Evolutionary conservation across 2,329 filamentous ascomycete genomes (phyloP), one percentile per base, ranked within the genome.

Genomic region (Dichotomopilus funicola): DNA sequence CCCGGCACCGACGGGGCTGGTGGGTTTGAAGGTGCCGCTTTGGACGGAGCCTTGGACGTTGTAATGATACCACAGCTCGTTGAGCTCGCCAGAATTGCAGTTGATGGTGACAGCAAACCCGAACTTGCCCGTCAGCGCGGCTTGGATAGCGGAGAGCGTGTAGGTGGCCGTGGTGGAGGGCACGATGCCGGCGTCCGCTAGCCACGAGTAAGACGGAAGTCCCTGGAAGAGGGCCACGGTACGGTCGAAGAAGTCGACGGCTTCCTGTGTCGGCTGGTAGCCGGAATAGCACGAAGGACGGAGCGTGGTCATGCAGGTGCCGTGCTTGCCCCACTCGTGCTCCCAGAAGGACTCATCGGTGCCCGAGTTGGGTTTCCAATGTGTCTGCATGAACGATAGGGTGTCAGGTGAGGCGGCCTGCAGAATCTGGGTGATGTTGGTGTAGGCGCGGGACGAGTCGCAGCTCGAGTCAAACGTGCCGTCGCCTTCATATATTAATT

Each of bases 231-330:
- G 5, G 45, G 34, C 38, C 34, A 48, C 45, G 34, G 45, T n/a
- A 34, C n/a, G 7, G 34, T 37, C 11, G n/a, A 48, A 48, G 34
- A 37, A 48, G 45, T 48, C 45, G 34, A 48, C 45, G 34, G 45
- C 45, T 8, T 48, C 45, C 13, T 48, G 33, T 34, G 34, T 37
- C n/a, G 45, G 6, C 11, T 48, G 34, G n/a, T 48, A 38, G 45
- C 38, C 38, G 34, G 34, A 19, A 11, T 48, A 48, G 45, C 45
- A 48, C n/a, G 45, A 48, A n/a, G 45, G 45, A 12, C 38, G 9
- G 34, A 48, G 45, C 27, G 45, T 37, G 45, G 34, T 48, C 34
- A 48, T 48, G 45, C 45, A 48, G 45, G 45, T 48, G 45, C 45
- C 45, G 45, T 48, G 45, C 12, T 48, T 48, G 5, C 8, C 7